Percentiles rank a stretch among this genome's conserved stretches.
These are phyloP conservation scores for Didymosphaeria variabile DNA, from an alignment of 2,329 filamentous ascomycete species.

Conservation along the genomic window DNA sequence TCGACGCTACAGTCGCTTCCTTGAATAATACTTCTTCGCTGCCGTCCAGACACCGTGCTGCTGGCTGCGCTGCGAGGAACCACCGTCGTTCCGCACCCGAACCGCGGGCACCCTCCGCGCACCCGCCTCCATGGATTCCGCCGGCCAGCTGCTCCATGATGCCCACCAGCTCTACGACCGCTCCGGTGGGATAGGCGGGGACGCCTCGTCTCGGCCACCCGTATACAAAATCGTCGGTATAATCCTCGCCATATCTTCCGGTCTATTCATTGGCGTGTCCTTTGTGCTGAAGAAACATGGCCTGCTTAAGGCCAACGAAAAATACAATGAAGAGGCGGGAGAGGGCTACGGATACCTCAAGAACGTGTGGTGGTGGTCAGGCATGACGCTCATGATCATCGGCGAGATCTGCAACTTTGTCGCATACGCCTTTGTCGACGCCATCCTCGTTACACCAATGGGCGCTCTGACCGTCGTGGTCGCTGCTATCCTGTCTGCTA, in stretches of 20 bases:
- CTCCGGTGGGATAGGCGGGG: constrained; percentile 47
- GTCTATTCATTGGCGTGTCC: constrained; percentile 90
- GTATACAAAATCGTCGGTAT: constrained; percentile 89
- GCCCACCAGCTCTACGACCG: constrained; percentile 57
- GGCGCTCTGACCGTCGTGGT: constrained; percentile 93
- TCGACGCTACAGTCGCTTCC: constrained; percentile 19
- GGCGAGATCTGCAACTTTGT: constrained; percentile 98
- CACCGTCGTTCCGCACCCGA: not conserved
- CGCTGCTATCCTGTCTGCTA: constrained; percentile 87
- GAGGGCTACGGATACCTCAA: constrained; percentile 98
- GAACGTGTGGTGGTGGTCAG: constrained; percentile 92
- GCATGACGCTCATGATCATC: constrained; percentile 96
- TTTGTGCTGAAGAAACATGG: constrained; percentile 97
- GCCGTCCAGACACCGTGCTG: constrained; percentile 19
- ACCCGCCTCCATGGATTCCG: constrained; percentile 53
- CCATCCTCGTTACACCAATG: constrained; percentile 91
- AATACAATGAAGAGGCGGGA: constrained; percentile 94
- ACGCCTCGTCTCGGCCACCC: constrained; percentile 56
- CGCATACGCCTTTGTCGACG: constrained; percentile 95
- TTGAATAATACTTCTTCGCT: constrained; percentile 1
- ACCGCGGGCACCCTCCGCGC: constrained; percentile 20
- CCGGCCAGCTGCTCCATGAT: constrained; percentile 49
- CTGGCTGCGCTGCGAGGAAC: constrained; percentile 24
- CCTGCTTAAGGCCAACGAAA: constrained; percentile 88
- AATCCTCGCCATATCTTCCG: constrained; percentile 83